Base-by-base conservation (phyloP, 192 early-diverging fungal genomes). In the Cetraspora pellucida region DNA sequence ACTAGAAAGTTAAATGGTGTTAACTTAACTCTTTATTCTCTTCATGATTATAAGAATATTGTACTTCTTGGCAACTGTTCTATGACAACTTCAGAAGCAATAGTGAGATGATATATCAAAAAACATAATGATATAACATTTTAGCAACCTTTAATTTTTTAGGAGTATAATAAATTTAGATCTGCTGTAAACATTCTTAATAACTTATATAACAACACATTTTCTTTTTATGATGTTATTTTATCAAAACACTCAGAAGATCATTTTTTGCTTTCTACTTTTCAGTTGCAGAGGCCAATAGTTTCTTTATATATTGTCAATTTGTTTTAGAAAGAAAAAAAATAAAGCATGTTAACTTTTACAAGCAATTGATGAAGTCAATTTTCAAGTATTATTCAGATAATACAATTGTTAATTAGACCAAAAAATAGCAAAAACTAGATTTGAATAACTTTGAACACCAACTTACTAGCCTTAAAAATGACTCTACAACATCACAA, bases 51-150 rank as follows among this genome's bases (percentile, higher is more conserved):
- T n/a, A n/a, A n/a, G n/a, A n/a, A n/a, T n/a, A n/a, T n/a, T n/a
- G n/a, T n/a, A n/a, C n/a, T n/a, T n/a, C n/a, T n/a, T n/a, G n/a
- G n/a, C n/a, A n/a, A n/a, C n/a, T 64, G 28, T 64, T 64, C 28
- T 30, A 64, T 28, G 30, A 64, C 28, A 7, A 30, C 9, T 7
- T 28, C 30, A 6, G 28, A 17, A 64, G 30, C 61, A 30, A 28
- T 13, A 64, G 61, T 64, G n/a, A 64, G 30, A 30, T 30, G 61
- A 64, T 64, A 64, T 64, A 64, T 64, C n/a, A n/a, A n/a, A n/a
- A n/a, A n/a, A n/a, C n/a, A n/a, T n/a, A 5, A 64, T 30, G 61
- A 17, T 14, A 30, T 7, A 30, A 30, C 25, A 28, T 31, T n/a
- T n/a, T n/a, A n/a, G n/a, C n/a, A 28, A 30, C 61, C 61, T 64